Evolutionary conservation across 176 grass and related monocot genomes (phyloP).

Genomic region (Musa schizocarpa): DNA sequence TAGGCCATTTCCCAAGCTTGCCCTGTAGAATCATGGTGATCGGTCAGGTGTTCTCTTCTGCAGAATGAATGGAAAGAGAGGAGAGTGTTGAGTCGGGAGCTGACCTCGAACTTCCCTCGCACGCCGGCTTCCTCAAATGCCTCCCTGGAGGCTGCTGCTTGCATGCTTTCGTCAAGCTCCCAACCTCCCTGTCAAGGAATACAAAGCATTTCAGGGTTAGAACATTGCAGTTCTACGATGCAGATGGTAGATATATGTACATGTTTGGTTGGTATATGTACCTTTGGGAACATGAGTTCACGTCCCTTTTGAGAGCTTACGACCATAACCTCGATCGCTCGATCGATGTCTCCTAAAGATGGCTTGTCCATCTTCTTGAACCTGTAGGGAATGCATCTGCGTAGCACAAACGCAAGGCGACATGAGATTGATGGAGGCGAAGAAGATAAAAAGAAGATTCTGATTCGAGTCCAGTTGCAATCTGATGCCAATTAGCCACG

Average conservation of each 20-base stretch:
- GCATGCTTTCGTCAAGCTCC: constrained; percentile 78
- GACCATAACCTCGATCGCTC: constrained; percentile 3
- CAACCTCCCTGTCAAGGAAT: constrained; percentile 59
- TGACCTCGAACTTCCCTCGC: constrained; percentile 35
- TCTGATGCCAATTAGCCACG: too few species aligned
- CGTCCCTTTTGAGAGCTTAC: constrained; percentile 17
- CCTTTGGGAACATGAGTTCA: constrained; percentile 23
- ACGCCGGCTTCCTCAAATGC: constrained; percentile 93
- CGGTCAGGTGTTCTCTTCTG: not conserved
- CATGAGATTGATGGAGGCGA: not conserved
- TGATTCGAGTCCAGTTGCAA: too few species aligned
- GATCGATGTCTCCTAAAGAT: not conserved
- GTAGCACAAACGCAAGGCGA: not conserved
- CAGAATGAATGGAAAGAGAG: not conserved
- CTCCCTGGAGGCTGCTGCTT: constrained; percentile 64
- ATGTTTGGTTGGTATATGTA: not conserved
- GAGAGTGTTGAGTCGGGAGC: not conserved
- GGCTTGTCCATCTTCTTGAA: not conserved
- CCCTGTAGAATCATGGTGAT: not conserved
- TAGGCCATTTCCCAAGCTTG: constrained; percentile 34
- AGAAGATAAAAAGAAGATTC: too few species aligned
- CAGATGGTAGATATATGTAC: not conserved
- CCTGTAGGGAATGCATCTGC: constrained; percentile 18
- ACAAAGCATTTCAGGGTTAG: not conserved
- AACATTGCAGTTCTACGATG: not conserved